Base-by-base conservation (phyloP, 768 basidiomycete species). In the Amanita inopinata region DNA sequence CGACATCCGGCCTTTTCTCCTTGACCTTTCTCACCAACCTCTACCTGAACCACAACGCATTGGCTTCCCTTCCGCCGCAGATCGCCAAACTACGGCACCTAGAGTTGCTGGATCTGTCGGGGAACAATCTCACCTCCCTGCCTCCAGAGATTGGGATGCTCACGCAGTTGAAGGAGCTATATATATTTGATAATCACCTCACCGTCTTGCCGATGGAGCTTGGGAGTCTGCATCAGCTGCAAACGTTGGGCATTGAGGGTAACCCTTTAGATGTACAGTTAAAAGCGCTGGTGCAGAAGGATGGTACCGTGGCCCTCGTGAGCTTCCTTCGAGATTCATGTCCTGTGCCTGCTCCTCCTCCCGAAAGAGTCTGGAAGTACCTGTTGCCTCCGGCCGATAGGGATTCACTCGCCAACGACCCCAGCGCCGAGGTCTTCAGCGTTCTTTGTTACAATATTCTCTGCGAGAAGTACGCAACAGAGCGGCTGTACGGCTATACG, bases 151-250 rank as follows among this genome's bases (percentile, higher is more conserved):
- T 99, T 17, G 96, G 96, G 34, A 82, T 96, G 77, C 67, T 97
- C 50, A 85, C 82, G 11, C 76, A 79, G 49, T 66, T 99, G 42
- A 89, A 88, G 61, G 94, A 99, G 58, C 69, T 99, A 25, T 87
- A 89, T 55, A 66, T 98, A 15, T 99, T 98, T 61, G 96, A 99
- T 70, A 99, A 99, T 62, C 78, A 84, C 53, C 63, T 99, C n/a
- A 66, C 75, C 28, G 83, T 79, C 2, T 70, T 99, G 14, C 96
- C 96, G 2, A 66, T 73, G 0, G 88, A 99, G 57, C 69, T 96
- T 25, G 96, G 96, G 20, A 89, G 76, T 43, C 62, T 99, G 25
- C 88, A 94, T 55, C 89, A 92, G 57, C 71, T 99, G 38, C 89
- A 88, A 57, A 90, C 89, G 8, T 66, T 99, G 19, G 96, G 96